Base-by-base conservation (phyloP, 768 basidiomycete species). In the Phylloporus sp. region DNA sequence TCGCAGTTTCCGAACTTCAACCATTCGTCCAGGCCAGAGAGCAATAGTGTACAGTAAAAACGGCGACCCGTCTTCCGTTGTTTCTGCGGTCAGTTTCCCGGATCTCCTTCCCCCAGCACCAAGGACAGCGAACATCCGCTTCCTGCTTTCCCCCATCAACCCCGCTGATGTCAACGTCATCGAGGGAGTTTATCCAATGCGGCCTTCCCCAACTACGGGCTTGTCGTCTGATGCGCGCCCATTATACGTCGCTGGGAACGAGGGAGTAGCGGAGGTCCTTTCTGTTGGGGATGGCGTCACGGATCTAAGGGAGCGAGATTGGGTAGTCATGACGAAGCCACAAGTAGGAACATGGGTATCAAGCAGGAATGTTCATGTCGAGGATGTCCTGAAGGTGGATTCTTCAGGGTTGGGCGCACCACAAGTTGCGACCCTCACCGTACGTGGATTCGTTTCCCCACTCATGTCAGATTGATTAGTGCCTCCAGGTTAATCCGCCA, bases 131-230 rank as follows among this genome's bases (percentile, higher is more conserved):
- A 87, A 86, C 60, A 61, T 91, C 61, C 75, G 73, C 51, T 79
- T 85, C 60, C 68, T 85, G 11, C 73, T 88, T 18, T 74, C 86
- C 6, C 85, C 89, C 9, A 78, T 91, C 47, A 90, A 91, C 61
- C 89, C 88, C 4, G 80, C 89, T 14, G 90, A 91, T 50, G 63
- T 88, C 60, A 90, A 90, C 50, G 82, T 85, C 45, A 73, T 90
- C 28, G 82, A 90, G 61, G 89, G 89, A 14, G 78, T 86, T n/a
- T 91, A 90, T 58, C 90, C 90, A 0, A 60, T 76, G 9, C 81
- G 78, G 49, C 84, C 86, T 0, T 60, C 54, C 7, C 68, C 64
- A 22, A 60, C 63, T 11, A 60, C 70, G 11, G 62, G 68, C 42
- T 53, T 79, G 42, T 58, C 65, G 13, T 60, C 66, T 4, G 48